These are phyloP conservation scores for Fonsecaea pedrosoi DNA, from an alignment of 2,329 filamentous ascomycete species.

Conservation along the genomic window DNA sequence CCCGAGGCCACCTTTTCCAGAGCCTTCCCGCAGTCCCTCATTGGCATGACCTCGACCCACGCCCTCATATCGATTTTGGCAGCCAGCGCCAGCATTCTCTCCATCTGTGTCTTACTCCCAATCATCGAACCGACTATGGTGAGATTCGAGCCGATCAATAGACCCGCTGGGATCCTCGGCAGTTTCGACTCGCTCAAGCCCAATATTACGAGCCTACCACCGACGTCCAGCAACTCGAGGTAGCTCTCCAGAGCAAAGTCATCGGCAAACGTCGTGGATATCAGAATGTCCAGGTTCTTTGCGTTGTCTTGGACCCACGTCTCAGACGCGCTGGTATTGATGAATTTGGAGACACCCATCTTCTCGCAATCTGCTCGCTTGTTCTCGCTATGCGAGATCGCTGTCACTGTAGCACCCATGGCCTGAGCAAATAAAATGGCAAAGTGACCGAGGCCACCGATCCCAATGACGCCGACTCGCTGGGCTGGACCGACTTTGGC, in stretches of 20 bases:
- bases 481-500: constrained; percentile 74
- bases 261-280: constrained; percentile 52
- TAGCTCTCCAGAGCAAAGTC: constrained; percentile 68
- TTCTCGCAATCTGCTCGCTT: constrained; percentile 61
- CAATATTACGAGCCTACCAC: constrained; percentile 70
- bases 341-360: constrained; percentile 62
- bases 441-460: constrained; percentile 77
- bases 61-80: constrained; percentile 51
- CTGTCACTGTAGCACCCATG: constrained; percentile 69
- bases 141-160: constrained; percentile 64
- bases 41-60: constrained; percentile 52
- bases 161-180: constrained; percentile 61
- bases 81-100: constrained; percentile 52
- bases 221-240: constrained; percentile 63
- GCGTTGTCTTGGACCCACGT: constrained; percentile 60
- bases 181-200: constrained; percentile 66
- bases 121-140: constrained; percentile 59
- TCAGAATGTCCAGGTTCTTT: constrained; percentile 60
- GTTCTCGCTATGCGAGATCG: constrained; percentile 58
- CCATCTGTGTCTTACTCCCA: constrained; percentile 52
- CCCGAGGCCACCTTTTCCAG: background rate
- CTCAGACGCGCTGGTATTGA: constrained; percentile 63
- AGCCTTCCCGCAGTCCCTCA: constrained; percentile 52
- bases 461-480: constrained; percentile 72
- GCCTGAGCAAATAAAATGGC: constrained; percentile 74